Base-by-base conservation (phyloP, 257 asterid species). In the Plantago major region DNA sequence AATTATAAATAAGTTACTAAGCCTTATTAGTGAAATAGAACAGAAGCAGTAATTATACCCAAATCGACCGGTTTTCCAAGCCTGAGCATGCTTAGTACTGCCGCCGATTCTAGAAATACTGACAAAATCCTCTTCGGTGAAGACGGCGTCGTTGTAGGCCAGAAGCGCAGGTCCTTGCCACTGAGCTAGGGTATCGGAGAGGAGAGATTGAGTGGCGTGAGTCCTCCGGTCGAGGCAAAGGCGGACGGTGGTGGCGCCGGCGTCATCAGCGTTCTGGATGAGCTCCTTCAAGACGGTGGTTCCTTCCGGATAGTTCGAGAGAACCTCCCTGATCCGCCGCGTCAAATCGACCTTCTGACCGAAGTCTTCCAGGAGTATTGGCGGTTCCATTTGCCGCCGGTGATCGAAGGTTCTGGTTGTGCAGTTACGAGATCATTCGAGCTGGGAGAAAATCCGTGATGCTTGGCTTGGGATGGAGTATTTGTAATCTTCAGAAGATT, bases 301-400 rank as follows among this genome's bases (percentile, higher is more conserved):
- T 17, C 98, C 98, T 69, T 91, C 96, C 0, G 98, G 98, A 50
- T 91, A 91, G 81, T 91, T 91, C 73, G 76, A 70, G 61, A 91
- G 73, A 45, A 91, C 95, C 81, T 91, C 98, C 28, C 98, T 87
- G 83, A 91, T 91, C 75, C 98, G 66, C 46, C 96, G 92, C 33
- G 96, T 91, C 65, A 91, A 81, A 84, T 91, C 98, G 42, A 91
- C 98, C 78, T 88, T 91, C 72, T 91, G 98, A 51, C 98, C 98
- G 80, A 91, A 91, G 82, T 91, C 98, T 77, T 91, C 98, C 38
- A 91, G 73, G 15, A 84, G 73, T 65, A 81, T 78, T 69, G 86
- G 79, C 71, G 81, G 51, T 49, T 78, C 84, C 85, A 78, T 74
- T 17, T 66, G 22, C 52, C 63, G 73, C 61, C 22, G 74, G 43